Conservation (phyloP, 1,284 basidiomycete genomes). For the Irpex lacteus region DNA sequence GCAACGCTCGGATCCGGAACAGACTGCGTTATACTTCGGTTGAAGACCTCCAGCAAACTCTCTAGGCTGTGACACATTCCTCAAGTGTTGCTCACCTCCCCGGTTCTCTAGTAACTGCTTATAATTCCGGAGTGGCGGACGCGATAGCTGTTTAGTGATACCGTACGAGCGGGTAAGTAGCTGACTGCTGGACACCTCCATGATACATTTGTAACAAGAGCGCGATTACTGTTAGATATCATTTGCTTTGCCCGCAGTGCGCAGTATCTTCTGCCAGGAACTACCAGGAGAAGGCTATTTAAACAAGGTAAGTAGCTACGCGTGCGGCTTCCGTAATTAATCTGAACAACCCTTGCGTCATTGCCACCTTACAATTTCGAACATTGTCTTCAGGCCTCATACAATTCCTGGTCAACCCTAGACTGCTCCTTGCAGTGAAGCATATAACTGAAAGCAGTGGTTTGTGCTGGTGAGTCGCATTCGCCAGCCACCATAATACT, state of each 20-base stretch:
- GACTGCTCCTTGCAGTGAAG: neutral
- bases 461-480: neutral
- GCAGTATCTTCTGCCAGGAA: too few relatives aligned
- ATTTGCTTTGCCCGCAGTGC: too few relatives aligned
- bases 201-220: too few relatives aligned
- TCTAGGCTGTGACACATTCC: neutral
- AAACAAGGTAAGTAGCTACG: neutral
- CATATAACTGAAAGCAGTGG: neutral
- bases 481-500: neutral
- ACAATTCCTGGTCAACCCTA: neutral
- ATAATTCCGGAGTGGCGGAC: too few relatives aligned
- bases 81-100: neutral
- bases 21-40: neutral
- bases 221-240: too few relatives aligned
- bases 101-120: too few relatives aligned
- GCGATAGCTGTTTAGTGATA: too few relatives aligned
- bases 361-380: neutral
- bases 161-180: too few relatives aligned
- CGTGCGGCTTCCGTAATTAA: neutral
- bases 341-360: neutral
- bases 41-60: neutral
- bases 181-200: too few relatives aligned
- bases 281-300: neutral
- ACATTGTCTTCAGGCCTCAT: neutral
- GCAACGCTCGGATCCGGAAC: neutral